Base-by-base conservation (phyloP, 179 eudicot genomes). In the Pouteria campechiana region DNA sequence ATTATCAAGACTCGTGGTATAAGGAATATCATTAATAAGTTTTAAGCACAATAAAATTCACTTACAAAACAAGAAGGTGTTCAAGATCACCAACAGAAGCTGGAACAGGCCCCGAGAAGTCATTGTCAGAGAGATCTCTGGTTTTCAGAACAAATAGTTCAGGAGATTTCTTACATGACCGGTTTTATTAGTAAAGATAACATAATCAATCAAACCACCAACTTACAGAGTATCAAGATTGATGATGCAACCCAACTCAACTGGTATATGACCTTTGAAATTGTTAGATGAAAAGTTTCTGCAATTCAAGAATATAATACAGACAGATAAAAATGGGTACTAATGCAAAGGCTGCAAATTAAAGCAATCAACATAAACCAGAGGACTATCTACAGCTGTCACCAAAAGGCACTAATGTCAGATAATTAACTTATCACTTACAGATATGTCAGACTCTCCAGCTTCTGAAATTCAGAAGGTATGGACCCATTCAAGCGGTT, bases 381-480 rank as follows among this genome's bases (percentile, higher is more conserved):
- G n/a, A n/a, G n/a, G n/a, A n/a, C n/a, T n/a, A n/a, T n/a, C n/a
- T n/a, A n/a, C n/a, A n/a, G n/a, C n/a, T n/a, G n/a, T n/a, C n/a
- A n/a, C n/a, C n/a, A n/a, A n/a, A n/a, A n/a, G n/a, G n/a, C n/a
- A n/a, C n/a, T n/a, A n/a, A n/a, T n/a, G n/a, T n/a, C n/a, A n/a
- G n/a, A n/a, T n/a, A n/a, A n/a, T n/a, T n/a, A n/a, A n/a, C n/a
- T n/a, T n/a, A n/a, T 10, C 13, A 61, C 86, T 50, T 70, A 78
- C 86, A 78, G 57, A 47, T 71, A 78, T 11, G 86, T 78, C 12
- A 78, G 59, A 61, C 86, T 78, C 64, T 68, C 81, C 3, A 78
- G 72, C 37, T 71, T 69, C 33, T 47, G 67, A 16, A 78, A 65
- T 5, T 68, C 70, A 39, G 44, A 57, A 14, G 86, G 86, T 52